Evolutionary conservation across 306 rosid species (phyloP).

Genomic region (Citrullus amarus): DNA sequence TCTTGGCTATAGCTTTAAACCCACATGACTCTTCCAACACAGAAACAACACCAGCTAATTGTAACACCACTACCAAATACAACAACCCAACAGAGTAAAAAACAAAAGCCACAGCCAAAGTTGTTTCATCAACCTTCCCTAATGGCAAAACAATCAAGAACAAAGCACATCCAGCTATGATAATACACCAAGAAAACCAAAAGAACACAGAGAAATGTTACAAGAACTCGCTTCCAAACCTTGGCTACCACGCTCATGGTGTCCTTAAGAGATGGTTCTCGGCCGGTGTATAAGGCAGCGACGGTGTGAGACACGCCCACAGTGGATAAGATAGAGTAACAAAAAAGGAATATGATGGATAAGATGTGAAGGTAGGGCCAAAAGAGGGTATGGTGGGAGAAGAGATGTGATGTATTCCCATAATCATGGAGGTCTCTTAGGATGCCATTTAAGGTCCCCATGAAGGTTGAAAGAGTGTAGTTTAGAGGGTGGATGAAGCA

Average conservation of each 20-base stretch:
- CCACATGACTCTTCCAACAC: slow-evolving; percentile 57
- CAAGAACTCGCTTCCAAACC: slow-evolving; percentile 23
- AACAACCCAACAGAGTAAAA: slow-evolving; percentile 28
- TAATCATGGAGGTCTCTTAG: background rate
- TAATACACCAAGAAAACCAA: background rate
- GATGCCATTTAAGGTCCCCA: slow-evolving; percentile 1
- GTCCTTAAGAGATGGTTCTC: slow-evolving; percentile 7
- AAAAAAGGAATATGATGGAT: slow-evolving; percentile 9
- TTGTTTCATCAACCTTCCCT: background rate
- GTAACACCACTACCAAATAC: slow-evolving; percentile 45
- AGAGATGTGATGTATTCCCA: background rate
- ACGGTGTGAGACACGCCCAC: slow-evolving; percentile 18
- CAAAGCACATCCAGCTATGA: slow-evolving; percentile 31
- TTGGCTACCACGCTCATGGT: background rate
- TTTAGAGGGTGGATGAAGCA: slow-evolving; percentile 19
- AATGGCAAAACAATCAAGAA: slow-evolving; percentile 37
- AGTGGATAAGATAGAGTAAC: slow-evolving; percentile 18
- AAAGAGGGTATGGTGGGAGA: slow-evolving; percentile 4
- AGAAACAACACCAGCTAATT: slow-evolving; percentile 46
- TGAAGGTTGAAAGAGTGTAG: background rate
- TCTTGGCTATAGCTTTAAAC: slow-evolving; percentile 47
- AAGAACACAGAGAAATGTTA: slow-evolving; percentile 18
- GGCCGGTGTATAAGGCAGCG: slow-evolving; percentile 13
- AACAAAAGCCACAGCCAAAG: background rate
- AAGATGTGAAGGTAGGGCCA: slow-evolving; percentile 10